Base-by-base conservation (phyloP, 257 asterid species). In the Jacaranda copaia region DNA sequence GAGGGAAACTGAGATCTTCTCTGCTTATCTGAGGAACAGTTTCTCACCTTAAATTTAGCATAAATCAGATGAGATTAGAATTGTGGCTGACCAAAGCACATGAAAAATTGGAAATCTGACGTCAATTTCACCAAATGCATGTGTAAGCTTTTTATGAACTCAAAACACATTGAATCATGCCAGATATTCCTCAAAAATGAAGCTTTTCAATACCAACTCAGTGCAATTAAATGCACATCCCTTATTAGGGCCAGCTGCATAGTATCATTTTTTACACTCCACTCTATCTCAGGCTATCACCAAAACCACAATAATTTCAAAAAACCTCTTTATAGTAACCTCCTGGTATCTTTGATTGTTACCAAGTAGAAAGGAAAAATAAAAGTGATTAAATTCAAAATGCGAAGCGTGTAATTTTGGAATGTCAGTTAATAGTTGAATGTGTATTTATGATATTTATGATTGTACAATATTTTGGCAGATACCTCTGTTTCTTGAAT, bases 1-100 rank as follows among this genome's bases (percentile, higher is more conserved):
- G 97, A 88, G 72, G 97, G 94, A 55, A 88, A 59, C 20, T 87
- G 83, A 14, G 96, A 65, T 77, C 89, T 84, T 77, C 94, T 88
- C 76, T 92, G 98, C 85, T 89, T 94, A 42, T 88, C 94, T 11
- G 96, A 82, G 61, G 96, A 92, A 81, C 87, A 82, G 62, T 96
- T 90, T 81, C 96, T 81, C 58, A 78, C 89, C 98, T 93, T 88
- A 59, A 80, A 81, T 75, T 68, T 73, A 69, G 46, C 66, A 79
- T 77, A 51, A 77, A 49, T 55, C 59, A 75, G 52, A 73, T 64
- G 51, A 76, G 82, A 75, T 55, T 39, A 55, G 18, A 51, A 56
- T 57, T 60, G 72, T 14, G 66, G 62, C 16, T 43, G 40, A 55
- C 4, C 43, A 19, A 39, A 51, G 35, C 61, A 77, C 65, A 60